Percentiles rank a stretch among this genome's conserved stretches.
phyloP scores from a whole-genome alignment of 257 asterid genomes.

The Solanum chmielewskii region DNA sequence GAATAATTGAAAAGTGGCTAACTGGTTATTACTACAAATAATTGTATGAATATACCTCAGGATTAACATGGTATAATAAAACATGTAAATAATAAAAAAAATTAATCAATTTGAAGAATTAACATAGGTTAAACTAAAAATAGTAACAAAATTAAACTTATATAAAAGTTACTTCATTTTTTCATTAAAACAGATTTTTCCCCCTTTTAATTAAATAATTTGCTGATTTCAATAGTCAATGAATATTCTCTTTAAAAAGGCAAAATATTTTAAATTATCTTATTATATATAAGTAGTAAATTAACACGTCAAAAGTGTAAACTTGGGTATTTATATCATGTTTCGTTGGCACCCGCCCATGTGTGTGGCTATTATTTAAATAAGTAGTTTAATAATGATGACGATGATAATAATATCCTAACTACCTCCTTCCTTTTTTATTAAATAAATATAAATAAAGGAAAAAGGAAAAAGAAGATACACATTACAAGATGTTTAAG shows the following conservation, averaged over 20 bases:
- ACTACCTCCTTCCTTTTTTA: background rate
- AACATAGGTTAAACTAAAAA: background rate
- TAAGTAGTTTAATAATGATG: background rate
- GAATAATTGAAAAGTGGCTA: background rate
- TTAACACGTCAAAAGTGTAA: background rate
- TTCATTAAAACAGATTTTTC: background rate
- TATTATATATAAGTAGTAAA: background rate
- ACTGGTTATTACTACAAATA: background rate
- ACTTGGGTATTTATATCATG: background rate
- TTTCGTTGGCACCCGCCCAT: background rate
- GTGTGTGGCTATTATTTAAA: background rate
- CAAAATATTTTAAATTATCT: background rate
- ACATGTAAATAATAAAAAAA: background rate
- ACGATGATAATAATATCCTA: background rate
- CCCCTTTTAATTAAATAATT: background rate
- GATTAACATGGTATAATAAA: background rate
- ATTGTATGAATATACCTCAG: background rate
- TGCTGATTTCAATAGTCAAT: background rate
- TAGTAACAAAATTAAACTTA: too few species aligned
- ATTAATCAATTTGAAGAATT: background rate
- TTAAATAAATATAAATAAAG: background rate
- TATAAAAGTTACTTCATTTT: background rate
- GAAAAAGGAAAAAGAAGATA: background rate
- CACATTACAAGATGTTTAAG: background rate
- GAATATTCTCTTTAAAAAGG: background rate